Evolutionary conservation across 352 stramenopile genomes (phyloP), one percentile per base, ranked within the genome.

Genomic region (Phytophthora capsici): DNA sequence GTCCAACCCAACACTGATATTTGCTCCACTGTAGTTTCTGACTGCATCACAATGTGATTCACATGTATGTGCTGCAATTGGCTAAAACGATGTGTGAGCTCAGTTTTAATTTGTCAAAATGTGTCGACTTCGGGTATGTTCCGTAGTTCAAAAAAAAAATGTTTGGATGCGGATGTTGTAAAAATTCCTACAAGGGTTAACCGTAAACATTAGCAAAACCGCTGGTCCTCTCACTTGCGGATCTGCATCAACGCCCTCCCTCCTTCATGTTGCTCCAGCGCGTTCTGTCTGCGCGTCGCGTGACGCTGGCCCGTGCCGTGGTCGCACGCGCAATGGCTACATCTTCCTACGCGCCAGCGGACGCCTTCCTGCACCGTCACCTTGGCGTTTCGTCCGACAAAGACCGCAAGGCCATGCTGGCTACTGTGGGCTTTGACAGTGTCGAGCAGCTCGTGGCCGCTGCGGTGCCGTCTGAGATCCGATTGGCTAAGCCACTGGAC

Each of bases 401-500:
- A 41, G 95, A 99, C 56, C 86, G 88, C 23, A 75, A 88, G 52
- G 70, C 85, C 6, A 99, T 99, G 97, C 80, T 99, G 25, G 62
- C 90, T 46, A 88, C 75, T 9, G 84, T 99, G 30, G 96, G 96
- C 36, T 98, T 98, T 70, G 77, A 90, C 25, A 93, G 65, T 8
- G 84, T 99, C 41, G 96, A 99, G 12, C 88, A 92, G 34, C 85
- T 99, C 22, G 91, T 98, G 28, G 85, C 95, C 54, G 92, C 91
- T 8, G 99, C 96, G 6, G 97, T 99, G 28, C 98, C 98, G 17
- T 61, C 78, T 14, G 90, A 97, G 69, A 99, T 99, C 62, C 84
- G 84, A 16, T 69, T 94, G 13, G 49, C 41, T 8, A 50, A 76
- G 69, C 77, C 86, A 37, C 74, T 96, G 51, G 60, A 78, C 9